Evolutionary conservation across 163 green algal species (phyloP), one percentile per base, ranked within the genome.

Genomic region (Botryococcus braunii): DNA sequence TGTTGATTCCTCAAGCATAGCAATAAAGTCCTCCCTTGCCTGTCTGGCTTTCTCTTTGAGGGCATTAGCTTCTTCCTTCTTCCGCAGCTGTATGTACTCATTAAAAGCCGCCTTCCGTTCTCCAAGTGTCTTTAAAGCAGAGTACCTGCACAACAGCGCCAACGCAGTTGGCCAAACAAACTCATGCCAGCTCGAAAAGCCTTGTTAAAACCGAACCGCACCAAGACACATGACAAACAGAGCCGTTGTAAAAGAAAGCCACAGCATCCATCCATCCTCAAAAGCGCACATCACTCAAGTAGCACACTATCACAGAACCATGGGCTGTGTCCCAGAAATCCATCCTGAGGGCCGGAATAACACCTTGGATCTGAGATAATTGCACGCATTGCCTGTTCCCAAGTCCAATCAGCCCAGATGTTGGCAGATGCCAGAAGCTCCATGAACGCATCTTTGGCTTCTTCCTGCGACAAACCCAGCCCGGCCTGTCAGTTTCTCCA

Each of bases 81-180:
- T 76, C 35, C 74, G 73, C 66, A 79, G 63, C 79, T 87, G 76
- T 59, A 86, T 69, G 67, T 89, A 95, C 79, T 96, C 89, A 65
- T 95, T 88, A 84, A 95, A 96, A 55, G 72, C 78, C 38, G 78
- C 69, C 83, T 94, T 90, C 76, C 88, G 89, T 74, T 93, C 89
- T 0, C 83, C 83, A 65, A 94, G 75, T 2, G 83, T 78, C 74
- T 90, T 91, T 13, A 96, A 73, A 3, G 83, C 87, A 34, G 80
- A 81, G 57, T 93, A 96, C 68, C 81, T 78, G 67, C 65, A 2
- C 37, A 32, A 9, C n/a, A n/a, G n/a, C n/a, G n/a, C n/a, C n/a
- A n/a, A n/a, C n/a, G n/a, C n/a, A n/a, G n/a, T n/a, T n/a, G n/a
- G 50, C 4, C 9, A 8, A 23, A 8, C 27, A 27, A 27, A n/a